These are phyloP conservation scores for Umbelopsis isabellina DNA, from an alignment of 192 early-diverging fungal genomes.

Conservation along the genomic window DNA sequence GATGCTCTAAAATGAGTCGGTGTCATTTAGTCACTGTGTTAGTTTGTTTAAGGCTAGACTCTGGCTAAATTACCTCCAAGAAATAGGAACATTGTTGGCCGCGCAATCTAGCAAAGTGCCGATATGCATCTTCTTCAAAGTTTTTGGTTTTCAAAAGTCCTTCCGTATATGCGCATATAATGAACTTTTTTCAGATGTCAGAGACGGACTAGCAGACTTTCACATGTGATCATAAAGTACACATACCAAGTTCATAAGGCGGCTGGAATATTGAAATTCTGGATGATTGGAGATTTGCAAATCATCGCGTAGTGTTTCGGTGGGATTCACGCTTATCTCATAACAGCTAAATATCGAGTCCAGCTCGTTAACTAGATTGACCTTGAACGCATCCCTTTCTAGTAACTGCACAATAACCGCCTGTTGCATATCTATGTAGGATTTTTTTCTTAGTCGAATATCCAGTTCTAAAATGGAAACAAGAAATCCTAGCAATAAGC, in stretches of 20 bases:
- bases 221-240: not conserved
- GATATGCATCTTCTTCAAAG: conserved; percentile 16
- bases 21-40: not conserved
- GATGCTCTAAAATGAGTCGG: not conserved
- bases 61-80: not conserved
- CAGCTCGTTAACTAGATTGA: conserved; percentile 5
- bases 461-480: not conserved
- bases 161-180: conserved; percentile 10
- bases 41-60: not conserved
- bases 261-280: not conserved
- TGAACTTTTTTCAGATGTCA: not conserved
- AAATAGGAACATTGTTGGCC: conserved; percentile 12
- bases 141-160: not conserved
- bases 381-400: not conserved
- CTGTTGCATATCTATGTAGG: not conserved
- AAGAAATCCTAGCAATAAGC: conserved; percentile 5
- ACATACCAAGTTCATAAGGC: not conserved
- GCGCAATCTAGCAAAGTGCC: not conserved
- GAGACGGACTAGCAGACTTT: too few relatives aligned
- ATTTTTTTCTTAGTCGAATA: not conserved
- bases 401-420: not conserved
- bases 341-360: conserved; percentile 18
- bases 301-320: not conserved
- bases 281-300: not conserved
- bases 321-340: not conserved